These are phyloP conservation scores for Vigna radiata DNA, from an alignment of 306 rosid genomes.

Conservation along the genomic window DNA sequence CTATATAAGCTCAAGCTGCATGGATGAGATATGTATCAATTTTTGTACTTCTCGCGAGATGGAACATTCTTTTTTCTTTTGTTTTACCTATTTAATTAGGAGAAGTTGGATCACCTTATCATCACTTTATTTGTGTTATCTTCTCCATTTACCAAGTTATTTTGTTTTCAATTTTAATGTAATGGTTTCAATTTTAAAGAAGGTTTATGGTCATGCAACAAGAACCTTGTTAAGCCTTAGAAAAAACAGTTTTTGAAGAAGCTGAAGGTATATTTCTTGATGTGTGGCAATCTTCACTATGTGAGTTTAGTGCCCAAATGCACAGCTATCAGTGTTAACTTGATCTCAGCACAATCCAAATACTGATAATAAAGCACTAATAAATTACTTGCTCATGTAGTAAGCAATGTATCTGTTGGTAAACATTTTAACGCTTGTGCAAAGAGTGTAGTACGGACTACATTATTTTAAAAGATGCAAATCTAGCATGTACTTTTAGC, in stretches of 20 bases:
- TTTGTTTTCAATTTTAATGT: conserved; percentile 10
- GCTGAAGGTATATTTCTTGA: neutral
- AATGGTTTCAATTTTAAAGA: conserved; percentile 12
- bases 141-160: conserved; percentile 19
- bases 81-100: neutral
- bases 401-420: neutral
- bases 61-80: neutral
- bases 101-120: too few relatives aligned
- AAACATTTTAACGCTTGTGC: conserved; percentile 35
- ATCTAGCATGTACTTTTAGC: neutral
- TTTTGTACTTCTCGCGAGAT: neutral
- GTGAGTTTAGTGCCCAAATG: conserved; percentile 22
- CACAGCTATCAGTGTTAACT: neutral
- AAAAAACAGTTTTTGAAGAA: conserved; percentile 27
- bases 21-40: neutral
- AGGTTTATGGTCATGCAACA: conserved; percentile 22
- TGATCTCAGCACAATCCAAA: conserved; percentile 31
- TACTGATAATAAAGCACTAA: conserved; percentile 23
- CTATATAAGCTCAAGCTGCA: conserved; percentile 28
- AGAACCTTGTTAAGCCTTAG: conserved; percentile 21
- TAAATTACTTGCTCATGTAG: conserved; percentile 4
- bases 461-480: conserved; percentile 24
- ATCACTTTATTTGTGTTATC: conserved; percentile 31
- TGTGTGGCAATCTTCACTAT: conserved; percentile 26
- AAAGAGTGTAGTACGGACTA: conserved; percentile 10